Conservation (phyloP, 2,329 filamentous ascomycete genomes). For the Diaporthe vaccinii region DNA sequence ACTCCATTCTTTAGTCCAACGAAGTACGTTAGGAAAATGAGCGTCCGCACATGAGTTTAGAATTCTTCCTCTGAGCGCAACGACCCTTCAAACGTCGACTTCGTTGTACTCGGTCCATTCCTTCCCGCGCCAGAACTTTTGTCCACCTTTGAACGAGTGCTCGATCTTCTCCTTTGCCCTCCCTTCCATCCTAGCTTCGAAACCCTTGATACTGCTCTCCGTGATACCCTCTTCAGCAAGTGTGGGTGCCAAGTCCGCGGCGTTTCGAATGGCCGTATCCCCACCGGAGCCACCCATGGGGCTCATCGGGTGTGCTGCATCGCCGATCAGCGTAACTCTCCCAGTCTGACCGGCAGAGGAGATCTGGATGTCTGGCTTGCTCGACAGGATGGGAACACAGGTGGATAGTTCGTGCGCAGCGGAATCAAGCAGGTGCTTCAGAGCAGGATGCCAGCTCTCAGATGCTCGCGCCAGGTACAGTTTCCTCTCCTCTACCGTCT, state of each 20-base stretch:
- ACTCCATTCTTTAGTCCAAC: too few species aligned
- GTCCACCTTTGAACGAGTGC: slow-evolving; percentile 48
- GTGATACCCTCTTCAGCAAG: slow-evolving; percentile 45
- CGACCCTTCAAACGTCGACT: slow-evolving; percentile 1
- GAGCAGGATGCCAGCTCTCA: slow-evolving; percentile 47
- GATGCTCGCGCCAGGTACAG: slow-evolving; percentile 43
- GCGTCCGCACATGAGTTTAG: background rate
- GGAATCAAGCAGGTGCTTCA: slow-evolving; percentile 46
- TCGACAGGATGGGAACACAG: slow-evolving; percentile 48
- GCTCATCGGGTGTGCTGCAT: slow-evolving; percentile 46
- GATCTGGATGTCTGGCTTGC: slow-evolving; percentile 48
- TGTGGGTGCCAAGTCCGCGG: slow-evolving; percentile 46
- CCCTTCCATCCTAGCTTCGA: slow-evolving; percentile 46
- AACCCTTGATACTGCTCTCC: slow-evolving; percentile 40
- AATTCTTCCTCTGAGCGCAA: background rate
- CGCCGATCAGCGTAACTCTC: slow-evolving; percentile 45
- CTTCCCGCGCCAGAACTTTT: slow-evolving; percentile 46
- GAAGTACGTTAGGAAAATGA: too few species aligned
- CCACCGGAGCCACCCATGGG: slow-evolving; percentile 50
- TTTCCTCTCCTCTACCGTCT: slow-evolving; percentile 45
- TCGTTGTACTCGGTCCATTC: slow-evolving; percentile 42
- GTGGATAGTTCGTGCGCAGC: slow-evolving; percentile 45
- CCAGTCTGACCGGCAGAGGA: slow-evolving; percentile 39
- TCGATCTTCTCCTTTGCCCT: slow-evolving; percentile 48
- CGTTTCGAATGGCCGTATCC: slow-evolving; percentile 48